These are phyloP conservation scores for Colletotrichum tropicicola DNA, from an alignment of 2,329 filamentous ascomycete species.

Conservation along the genomic window DNA sequence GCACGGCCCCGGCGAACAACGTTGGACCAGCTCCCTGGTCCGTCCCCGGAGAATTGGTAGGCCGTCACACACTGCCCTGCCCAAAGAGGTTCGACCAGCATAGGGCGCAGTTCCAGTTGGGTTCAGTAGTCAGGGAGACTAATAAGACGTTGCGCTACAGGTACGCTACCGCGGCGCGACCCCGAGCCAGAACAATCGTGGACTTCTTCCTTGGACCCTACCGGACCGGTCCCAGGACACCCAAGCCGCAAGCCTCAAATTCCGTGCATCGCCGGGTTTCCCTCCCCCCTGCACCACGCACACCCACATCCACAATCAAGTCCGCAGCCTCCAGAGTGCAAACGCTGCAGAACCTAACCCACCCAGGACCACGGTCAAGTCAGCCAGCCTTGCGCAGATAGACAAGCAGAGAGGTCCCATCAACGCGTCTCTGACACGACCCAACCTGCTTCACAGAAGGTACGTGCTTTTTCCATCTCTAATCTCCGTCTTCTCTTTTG, in stretches of 20 bases:
- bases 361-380: neutral
- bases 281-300: slow-evolving; percentile 17
- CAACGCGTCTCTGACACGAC: slow-evolving; percentile 11
- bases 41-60: slow-evolving; percentile 27
- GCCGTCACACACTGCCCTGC: slow-evolving; percentile 21
- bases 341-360: slow-evolving; percentile 22
- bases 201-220: slow-evolving; percentile 8
- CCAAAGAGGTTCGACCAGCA: slow-evolving; percentile 15
- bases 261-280: slow-evolving; percentile 15
- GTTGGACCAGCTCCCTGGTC: slow-evolving; percentile 27
- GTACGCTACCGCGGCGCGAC: slow-evolving; percentile 7
- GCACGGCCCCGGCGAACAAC: slow-evolving; percentile 30
- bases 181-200: slow-evolving; percentile 17
- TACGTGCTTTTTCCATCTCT: slow-evolving; percentile 17
- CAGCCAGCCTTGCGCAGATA: slow-evolving; percentile 5
- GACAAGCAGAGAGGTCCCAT: neutral
- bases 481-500: slow-evolving; percentile 7
- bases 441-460: neutral
- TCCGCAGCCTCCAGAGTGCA: neutral
- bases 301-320: neutral
- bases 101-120: slow-evolving; percentile 4
- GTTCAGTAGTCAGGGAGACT: neutral
- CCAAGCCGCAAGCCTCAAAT: slow-evolving; percentile 18
- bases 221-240: neutral
- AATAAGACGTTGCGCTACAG: neutral